A percentile compares a stretch with the other conserved stretches of the same genome.
phyloP scores from a whole-genome alignment of 805 yeast genomes.

The Candida peoriensis region DNA sequence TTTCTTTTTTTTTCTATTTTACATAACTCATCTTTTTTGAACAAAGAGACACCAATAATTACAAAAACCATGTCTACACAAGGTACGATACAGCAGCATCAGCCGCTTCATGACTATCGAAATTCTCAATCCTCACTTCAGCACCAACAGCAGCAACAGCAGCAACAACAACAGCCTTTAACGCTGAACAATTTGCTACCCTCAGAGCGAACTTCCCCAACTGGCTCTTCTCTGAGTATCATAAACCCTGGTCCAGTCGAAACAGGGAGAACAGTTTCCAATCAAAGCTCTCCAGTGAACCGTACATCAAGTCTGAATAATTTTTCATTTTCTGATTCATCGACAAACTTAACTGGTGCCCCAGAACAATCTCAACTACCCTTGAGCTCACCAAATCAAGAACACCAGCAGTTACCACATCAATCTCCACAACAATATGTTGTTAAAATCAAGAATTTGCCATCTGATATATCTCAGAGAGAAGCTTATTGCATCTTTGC shows the following conservation, averaged over 20 bases:
- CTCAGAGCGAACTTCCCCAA: conserved; percentile 19
- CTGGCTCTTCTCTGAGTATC: conserved; percentile 13
- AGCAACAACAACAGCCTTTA: conserved; percentile 8
- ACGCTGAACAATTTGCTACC: conserved; percentile 14
- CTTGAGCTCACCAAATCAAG: conserved; percentile 4
- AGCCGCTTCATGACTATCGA: no score
- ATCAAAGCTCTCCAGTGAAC: conserved; percentile 21
- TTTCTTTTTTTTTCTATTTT: no score
- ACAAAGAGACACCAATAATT: no score
- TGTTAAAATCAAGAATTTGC: conserved; percentile 50
- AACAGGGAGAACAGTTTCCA: conserved; percentile 16
- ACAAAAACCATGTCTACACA: conserved; percentile 11
- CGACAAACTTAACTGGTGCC: conserved; percentile 2
- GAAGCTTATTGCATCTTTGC: conserved; percentile 68
- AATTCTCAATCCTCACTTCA: neutral
- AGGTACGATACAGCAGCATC: conserved; percentile 5
- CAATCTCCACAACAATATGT: conserved; percentile 14
- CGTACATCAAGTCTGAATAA: conserved; percentile 16
- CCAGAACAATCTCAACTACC: conserved; percentile 6
- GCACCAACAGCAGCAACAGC: neutral
- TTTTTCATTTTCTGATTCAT: conserved; percentile 10
- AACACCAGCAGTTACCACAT: conserved; percentile 6
- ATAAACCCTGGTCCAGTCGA: conserved; percentile 5
- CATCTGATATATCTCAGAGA: conserved; percentile 56
- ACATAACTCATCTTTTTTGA: no score